phyloP scores from a whole-genome alignment of 257 asterid genomes.

The Solanum peruvianum region DNA sequence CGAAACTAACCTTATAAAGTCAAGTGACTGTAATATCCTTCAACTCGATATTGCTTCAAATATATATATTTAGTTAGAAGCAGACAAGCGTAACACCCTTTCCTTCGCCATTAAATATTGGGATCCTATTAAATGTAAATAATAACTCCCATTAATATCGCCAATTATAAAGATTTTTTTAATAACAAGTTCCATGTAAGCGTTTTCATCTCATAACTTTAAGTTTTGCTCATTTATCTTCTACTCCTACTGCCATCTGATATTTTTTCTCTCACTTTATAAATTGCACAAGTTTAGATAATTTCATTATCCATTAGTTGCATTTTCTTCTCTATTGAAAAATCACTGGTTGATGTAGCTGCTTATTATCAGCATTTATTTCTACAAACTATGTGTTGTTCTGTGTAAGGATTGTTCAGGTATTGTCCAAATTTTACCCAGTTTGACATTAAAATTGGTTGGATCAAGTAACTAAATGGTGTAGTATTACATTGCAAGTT shows the following conservation, averaged over 20 bases:
- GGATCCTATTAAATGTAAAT: neutral
- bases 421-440: neutral
- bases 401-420: neutral
- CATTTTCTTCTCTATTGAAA: neutral
- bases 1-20: neutral
- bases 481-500: neutral
- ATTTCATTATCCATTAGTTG: neutral
- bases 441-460: neutral
- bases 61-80: neutral
- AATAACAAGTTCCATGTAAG: neutral
- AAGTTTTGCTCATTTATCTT: neutral
- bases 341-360: neutral
- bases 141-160: neutral
- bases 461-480: neutral
- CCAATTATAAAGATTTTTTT: neutral
- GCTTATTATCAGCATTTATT: neutral
- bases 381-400: neutral
- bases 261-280: neutral
- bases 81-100: neutral
- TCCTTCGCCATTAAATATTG: neutral
- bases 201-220: neutral
- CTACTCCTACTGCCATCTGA: neutral
- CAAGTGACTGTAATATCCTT: neutral
- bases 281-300: neutral
- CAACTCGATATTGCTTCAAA: neutral